phyloP scores from a whole-genome alignment of 768 basidiomycete species.

The Lentinus brumalis region DNA sequence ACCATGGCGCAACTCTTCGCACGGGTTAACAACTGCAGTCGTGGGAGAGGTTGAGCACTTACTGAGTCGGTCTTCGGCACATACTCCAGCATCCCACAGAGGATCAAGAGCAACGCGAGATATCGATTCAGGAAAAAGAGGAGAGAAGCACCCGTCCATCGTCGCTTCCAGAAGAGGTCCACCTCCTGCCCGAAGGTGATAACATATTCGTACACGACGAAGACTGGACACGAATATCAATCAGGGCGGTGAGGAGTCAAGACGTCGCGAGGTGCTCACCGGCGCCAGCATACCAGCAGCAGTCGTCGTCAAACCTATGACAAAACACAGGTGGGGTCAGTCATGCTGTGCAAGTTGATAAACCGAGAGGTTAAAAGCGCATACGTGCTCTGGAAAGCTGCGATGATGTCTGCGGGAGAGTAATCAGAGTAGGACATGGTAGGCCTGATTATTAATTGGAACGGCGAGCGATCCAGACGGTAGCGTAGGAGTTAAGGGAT shows the following conservation, averaged over 20 bases:
- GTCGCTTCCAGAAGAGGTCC: background rate
- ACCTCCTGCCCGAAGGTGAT: background rate
- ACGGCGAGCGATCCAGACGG: too few species aligned
- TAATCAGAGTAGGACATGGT: too few species aligned
- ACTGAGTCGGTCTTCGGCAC: background rate
- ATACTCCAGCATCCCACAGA: background rate
- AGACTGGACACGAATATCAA: background rate
- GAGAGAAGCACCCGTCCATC: background rate
- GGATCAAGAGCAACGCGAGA: background rate
- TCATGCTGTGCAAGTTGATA: too few species aligned
- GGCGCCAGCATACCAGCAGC: background rate
- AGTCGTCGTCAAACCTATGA: background rate
- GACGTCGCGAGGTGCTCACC: background rate
- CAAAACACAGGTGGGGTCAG: too few species aligned
- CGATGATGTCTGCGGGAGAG: too few species aligned
- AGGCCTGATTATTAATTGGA: too few species aligned
- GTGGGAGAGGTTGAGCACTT: background rate
- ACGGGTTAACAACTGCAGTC: background rate
- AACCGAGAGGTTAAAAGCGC: too few species aligned
- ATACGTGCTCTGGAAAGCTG: too few species aligned
- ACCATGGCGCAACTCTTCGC: background rate
- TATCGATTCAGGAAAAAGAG: background rate
- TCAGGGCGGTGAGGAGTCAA: background rate
- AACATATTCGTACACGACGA: background rate
- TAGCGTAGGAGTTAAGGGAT: too few species aligned